A percentile compares a stretch with the other conserved stretches of the same genome.
phyloP scores from a whole-genome alignment of 805 yeast species.

The Yueomyces sinensis region DNA sequence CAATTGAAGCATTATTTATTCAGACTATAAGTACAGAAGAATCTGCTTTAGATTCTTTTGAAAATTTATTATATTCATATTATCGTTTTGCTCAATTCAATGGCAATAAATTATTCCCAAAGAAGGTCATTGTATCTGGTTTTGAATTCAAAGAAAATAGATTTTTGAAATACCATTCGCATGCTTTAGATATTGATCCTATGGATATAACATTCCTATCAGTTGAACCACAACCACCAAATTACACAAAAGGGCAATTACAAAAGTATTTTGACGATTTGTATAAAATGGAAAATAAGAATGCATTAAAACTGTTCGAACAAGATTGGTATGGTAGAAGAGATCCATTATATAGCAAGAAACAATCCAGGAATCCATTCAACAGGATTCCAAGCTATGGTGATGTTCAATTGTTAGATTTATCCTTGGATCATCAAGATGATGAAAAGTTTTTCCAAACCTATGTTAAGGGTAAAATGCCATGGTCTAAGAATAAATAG shows the following conservation, averaged over 20 bases:
- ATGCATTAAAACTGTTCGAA: constrained; percentile 42
- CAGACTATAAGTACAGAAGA: constrained; percentile 41
- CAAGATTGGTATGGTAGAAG: constrained; percentile 46
- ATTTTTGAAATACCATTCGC: constrained; percentile 41
- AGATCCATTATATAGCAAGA: constrained; percentile 34
- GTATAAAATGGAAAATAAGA: constrained; percentile 32
- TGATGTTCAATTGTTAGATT: constrained; percentile 4
- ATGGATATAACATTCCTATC: constrained; percentile 38
- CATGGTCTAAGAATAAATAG: constrained; percentile 23
- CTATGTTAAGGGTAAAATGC: constrained; percentile 17
- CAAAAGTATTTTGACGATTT: constrained; percentile 34
- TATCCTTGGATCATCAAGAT: constrained; percentile 2
- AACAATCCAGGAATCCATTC: constrained; percentile 44
- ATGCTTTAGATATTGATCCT: constrained; percentile 33
- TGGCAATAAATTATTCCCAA: constrained; percentile 34
- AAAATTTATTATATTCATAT: constrained; percentile 53
- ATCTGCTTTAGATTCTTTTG: constrained; percentile 68
- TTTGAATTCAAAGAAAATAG: constrained; percentile 60
- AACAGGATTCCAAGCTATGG: constrained; percentile 28
- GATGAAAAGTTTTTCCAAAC: constrained; percentile 10
- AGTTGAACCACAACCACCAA: constrained; percentile 38
- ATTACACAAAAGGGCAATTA: constrained; percentile 13
- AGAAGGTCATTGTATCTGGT: constrained; percentile 44
- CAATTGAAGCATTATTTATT: constrained; percentile 8
- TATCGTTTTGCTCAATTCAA: constrained; percentile 36